Evolutionary conservation across 176 grass and related monocot species (phyloP).

Genomic region (Guadua angustifolia): DNA sequence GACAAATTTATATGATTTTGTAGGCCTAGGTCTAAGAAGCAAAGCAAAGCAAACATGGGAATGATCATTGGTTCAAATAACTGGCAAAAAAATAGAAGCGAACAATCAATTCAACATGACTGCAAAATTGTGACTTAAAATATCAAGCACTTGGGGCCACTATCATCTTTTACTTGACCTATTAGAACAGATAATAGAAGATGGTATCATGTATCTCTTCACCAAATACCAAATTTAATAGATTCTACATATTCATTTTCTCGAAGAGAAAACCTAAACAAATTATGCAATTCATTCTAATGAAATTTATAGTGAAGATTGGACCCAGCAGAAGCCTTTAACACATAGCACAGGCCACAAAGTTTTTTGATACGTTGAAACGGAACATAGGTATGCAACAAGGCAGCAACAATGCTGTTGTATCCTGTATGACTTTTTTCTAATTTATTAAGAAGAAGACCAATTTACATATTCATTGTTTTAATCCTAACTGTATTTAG

Average conservation of each 20-base stretch:
- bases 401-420: not conserved
- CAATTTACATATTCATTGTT: not conserved
- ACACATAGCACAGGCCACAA: not conserved
- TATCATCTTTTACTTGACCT: not conserved
- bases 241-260: not conserved
- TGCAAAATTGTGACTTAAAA: not conserved
- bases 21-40: not conserved
- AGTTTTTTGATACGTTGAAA: not conserved
- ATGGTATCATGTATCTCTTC: conserved; percentile 10
- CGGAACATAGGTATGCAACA: not conserved
- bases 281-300: not conserved
- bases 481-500: not conserved
- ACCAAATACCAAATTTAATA: not conserved
- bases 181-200: conserved; percentile 9
- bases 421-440: not conserved
- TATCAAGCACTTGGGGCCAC: not conserved
- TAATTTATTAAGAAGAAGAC: not conserved
- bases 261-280: not conserved
- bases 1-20: not conserved
- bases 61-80: not conserved
- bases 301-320: not conserved
- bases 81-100: not conserved
- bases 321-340: not conserved
- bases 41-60: not conserved
- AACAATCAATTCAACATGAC: not conserved